Conservation (phyloP, 140 eudicot genomes). For the Anethum foeniculum region DNA sequence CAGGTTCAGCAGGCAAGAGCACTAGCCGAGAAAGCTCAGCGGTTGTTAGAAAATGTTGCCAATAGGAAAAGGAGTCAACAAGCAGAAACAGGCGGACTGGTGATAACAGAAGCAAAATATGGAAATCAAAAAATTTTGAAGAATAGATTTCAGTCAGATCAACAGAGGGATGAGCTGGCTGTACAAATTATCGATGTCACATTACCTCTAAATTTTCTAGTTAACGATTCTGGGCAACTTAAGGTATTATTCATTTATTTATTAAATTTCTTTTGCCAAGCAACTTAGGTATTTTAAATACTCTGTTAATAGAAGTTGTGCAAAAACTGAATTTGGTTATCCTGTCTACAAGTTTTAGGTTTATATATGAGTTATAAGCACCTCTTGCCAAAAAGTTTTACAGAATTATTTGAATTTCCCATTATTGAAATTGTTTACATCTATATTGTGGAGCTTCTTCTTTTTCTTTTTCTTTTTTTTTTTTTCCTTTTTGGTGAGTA, state of each 20-base stretch:
- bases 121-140: constrained; percentile 53
- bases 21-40: constrained; percentile 91
- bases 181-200: constrained; percentile 72
- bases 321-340: neutral
- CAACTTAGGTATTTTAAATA: no score
- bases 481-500: no score
- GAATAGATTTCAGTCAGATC: constrained; percentile 28
- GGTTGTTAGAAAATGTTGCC: constrained; percentile 66
- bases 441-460: neutral
- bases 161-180: constrained; percentile 48
- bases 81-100: constrained; percentile 59
- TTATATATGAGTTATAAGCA: neutral
- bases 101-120: constrained; percentile 65
- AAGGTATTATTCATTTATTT: constrained; percentile 38
- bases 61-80: constrained; percentile 69
- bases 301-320: no score
- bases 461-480: no score
- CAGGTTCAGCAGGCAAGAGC: constrained; percentile 73
- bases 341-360: neutral
- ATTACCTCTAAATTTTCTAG: constrained; percentile 76
- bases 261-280: no score
- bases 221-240: constrained; percentile 75
- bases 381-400: neutral
- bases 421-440: neutral
- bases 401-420: neutral